These are phyloP conservation scores for Populus davidiana DNA, from an alignment of 345 rosid genomes.

Conservation along the genomic window DNA sequence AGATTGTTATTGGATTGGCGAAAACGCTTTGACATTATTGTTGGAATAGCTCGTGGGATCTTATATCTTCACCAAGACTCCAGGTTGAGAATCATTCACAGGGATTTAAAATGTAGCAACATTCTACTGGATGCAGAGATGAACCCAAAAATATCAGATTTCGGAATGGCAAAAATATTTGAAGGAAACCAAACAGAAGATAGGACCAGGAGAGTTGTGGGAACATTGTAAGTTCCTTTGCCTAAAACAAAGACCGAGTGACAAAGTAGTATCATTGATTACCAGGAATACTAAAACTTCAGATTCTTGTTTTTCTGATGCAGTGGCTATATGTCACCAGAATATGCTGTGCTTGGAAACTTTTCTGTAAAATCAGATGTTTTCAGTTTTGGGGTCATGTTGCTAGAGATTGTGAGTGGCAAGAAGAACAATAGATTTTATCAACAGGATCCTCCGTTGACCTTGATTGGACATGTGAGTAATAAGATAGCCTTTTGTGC, in stretches of 20 bases:
- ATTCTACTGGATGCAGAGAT: slow-evolving; percentile 46
- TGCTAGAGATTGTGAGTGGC: not conserved
- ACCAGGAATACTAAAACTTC: not conserved
- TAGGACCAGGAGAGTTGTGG: slow-evolving; percentile 50
- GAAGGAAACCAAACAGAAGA: slow-evolving; percentile 50
- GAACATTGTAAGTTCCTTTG: slow-evolving; percentile 59
- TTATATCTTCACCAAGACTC: slow-evolving; percentile 74
- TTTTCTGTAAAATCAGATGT: slow-evolving; percentile 24
- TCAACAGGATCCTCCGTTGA: not conserved
- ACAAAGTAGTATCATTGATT: no score
- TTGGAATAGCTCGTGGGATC: slow-evolving; percentile 62
- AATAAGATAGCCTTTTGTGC: not conserved
- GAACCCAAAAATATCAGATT: slow-evolving; percentile 67
- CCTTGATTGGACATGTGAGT: slow-evolving; percentile 13
- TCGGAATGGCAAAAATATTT: slow-evolving; percentile 57
- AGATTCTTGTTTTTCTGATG: not conserved
- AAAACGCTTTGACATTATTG: slow-evolving; percentile 45
- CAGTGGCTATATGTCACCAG: not conserved
- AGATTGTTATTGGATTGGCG: slow-evolving; percentile 42
- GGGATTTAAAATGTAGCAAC: slow-evolving; percentile 50
- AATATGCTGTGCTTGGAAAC: slow-evolving; percentile 12
- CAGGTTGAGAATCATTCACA: slow-evolving; percentile 40
- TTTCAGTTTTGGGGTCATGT: slow-evolving; percentile 23
- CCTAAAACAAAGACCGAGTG: no score
- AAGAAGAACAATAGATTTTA: slow-evolving; percentile 12